Percentiles rank a stretch among this genome's conserved stretches.
Conservation (phyloP, 179 eudicot species). For the Carnegiea gigantea region DNA sequence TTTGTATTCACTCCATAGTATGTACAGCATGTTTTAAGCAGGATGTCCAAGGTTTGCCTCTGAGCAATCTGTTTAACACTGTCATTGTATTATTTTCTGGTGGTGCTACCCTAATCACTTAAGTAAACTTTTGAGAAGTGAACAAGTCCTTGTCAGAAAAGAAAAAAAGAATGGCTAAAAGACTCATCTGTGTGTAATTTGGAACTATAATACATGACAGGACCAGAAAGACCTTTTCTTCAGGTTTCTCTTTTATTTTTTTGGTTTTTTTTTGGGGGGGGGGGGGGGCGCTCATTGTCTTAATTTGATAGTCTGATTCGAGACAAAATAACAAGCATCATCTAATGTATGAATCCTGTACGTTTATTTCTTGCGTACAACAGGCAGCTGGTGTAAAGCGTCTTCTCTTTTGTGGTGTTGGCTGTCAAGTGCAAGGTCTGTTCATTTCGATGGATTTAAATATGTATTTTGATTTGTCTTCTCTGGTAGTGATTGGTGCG, state of each 20-base stretch:
- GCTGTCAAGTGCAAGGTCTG: conserved; percentile 98
- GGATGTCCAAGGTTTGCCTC: background rate
- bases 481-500: conserved; percentile 51
- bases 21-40: background rate
- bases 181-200: background rate
- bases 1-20: background rate
- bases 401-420: conserved; percentile 96
- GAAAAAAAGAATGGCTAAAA: background rate
- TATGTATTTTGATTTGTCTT: conserved; percentile 20
- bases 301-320: background rate
- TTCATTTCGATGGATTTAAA: conserved; percentile 7
- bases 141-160: background rate
- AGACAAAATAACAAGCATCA: background rate
- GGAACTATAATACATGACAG: too few relatives aligned
- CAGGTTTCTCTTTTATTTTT: too few relatives aligned
- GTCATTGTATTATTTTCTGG: background rate
- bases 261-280: background rate
- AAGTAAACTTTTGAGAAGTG: background rate
- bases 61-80: background rate
- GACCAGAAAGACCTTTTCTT: too few relatives aligned
- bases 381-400: conserved; percentile 99
- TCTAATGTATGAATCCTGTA: background rate
- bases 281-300: too few relatives aligned
- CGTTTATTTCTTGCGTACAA: conserved; percentile 13
- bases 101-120: background rate